Conservation (phyloP, 257 asterid species). For the Parsonsia alboflavescens region DNA sequence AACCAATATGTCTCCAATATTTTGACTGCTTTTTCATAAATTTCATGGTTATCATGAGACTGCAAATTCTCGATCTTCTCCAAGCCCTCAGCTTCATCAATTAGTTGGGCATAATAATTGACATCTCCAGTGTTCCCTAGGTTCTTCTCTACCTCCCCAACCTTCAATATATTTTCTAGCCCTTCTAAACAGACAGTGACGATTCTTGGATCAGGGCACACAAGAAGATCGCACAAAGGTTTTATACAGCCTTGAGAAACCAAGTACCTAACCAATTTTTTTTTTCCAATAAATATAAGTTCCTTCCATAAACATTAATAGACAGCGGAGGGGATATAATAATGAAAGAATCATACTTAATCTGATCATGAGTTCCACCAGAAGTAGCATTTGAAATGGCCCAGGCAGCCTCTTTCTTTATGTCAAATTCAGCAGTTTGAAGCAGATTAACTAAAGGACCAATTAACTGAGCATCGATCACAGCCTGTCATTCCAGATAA, state of each 20-base stretch:
- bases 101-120: slow-evolving; percentile 64
- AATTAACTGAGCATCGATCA: slow-evolving; percentile 71
- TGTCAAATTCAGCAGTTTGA: slow-evolving; percentile 81
- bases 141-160: slow-evolving; percentile 73
- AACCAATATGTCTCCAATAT: slow-evolving; percentile 87
- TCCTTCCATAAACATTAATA: background rate
- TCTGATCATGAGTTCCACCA: slow-evolving; percentile 86
- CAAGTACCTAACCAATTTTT: slow-evolving; percentile 59
- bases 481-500: slow-evolving; percentile 54
- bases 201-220: slow-evolving; percentile 84
- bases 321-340: slow-evolving; percentile 3
- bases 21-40: slow-evolving; percentile 86
- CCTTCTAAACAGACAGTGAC: slow-evolving; percentile 88
- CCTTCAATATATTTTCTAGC: slow-evolving; percentile 82
- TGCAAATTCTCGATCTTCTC: slow-evolving; percentile 88
- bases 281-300: slow-evolving; percentile 13
- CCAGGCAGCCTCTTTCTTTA: slow-evolving; percentile 98
- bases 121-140: slow-evolving; percentile 44
- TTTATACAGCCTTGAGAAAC: slow-evolving; percentile 73
- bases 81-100: slow-evolving; percentile 80
- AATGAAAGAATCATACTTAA: slow-evolving; percentile 37
- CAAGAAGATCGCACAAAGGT: slow-evolving; percentile 82
- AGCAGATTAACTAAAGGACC: slow-evolving; percentile 71
- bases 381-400: slow-evolving; percentile 94
- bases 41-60: slow-evolving; percentile 84